phyloP scores from a whole-genome alignment of 2,329 filamentous ascomycete genomes.

The Fusarium sp. region DNA sequence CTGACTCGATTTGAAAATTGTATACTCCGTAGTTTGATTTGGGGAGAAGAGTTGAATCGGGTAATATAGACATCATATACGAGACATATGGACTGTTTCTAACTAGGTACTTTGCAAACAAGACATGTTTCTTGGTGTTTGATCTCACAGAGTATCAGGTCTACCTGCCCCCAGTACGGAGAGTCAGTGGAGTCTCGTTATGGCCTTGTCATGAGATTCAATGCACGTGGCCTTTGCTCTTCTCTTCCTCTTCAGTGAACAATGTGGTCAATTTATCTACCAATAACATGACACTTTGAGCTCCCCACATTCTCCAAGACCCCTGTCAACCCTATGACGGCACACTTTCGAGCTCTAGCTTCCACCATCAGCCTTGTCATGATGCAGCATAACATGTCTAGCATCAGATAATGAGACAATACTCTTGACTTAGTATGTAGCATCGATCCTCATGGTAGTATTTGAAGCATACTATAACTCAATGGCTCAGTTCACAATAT shows the following conservation, averaged over 20 bases:
- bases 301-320: constrained; percentile 35
- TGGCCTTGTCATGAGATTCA: background rate
- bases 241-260: background rate
- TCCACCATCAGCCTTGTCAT: constrained; percentile 24
- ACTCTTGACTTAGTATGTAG: background rate
- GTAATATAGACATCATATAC: background rate
- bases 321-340: constrained; percentile 34
- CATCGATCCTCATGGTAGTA: background rate
- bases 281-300: constrained; percentile 11
- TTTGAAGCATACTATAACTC: background rate
- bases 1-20: background rate
- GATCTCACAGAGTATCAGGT: background rate
- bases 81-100: background rate
- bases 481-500: constrained; percentile 1
- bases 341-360: constrained; percentile 23
- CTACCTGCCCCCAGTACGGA: background rate
- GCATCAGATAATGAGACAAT: background rate
- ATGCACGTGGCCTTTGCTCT: constrained; percentile 8
- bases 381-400: background rate
- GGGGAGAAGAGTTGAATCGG: background rate
- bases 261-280: background rate
- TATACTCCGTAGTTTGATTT: background rate
- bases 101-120: background rate
- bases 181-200: background rate
- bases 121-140: background rate